Percentiles rank a stretch among this genome's conserved stretches.
Conservation (phyloP, 768 basidiomycete species). For the Boletus vinaceobasis region DNA sequence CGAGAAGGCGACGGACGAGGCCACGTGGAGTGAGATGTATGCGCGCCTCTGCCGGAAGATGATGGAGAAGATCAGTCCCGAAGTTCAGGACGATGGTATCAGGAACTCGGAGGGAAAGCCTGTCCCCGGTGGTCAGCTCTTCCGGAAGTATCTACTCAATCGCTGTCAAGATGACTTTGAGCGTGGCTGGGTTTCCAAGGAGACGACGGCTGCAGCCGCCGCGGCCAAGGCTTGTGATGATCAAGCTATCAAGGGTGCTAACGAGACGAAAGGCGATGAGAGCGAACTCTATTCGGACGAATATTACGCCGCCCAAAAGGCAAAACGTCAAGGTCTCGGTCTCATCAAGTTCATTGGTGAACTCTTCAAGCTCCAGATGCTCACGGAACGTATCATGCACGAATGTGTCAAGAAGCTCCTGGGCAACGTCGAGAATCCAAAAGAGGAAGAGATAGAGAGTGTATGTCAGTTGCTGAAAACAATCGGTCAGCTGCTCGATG, state of each 20-base stretch:
- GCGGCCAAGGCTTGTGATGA: constrained; percentile 84
- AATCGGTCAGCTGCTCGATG: constrained; percentile 82
- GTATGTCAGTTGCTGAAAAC: constrained; percentile 91
- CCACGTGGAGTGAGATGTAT: constrained; percentile 96
- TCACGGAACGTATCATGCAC: constrained; percentile 97
- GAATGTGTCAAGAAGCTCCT: constrained; percentile 96
- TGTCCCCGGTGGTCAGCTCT: constrained; percentile 90
- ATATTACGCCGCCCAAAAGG: constrained; percentile 95
- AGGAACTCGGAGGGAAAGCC: constrained; percentile 78
- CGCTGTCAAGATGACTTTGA: constrained; percentile 98
- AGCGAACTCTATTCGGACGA: constrained; percentile 88
- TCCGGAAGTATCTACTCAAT: constrained; percentile 95
- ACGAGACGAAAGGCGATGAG: constrained; percentile 55
- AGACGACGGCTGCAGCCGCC: constrained; percentile 82
- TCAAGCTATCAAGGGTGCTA: constrained; percentile 68
- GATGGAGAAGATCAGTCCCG: constrained; percentile 88
- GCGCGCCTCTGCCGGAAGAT: constrained; percentile 92
- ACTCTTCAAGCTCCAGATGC: constrained; percentile 97
- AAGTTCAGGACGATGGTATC: constrained; percentile 87
- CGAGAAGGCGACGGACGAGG: constrained; percentile 96
- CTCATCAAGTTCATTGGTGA: constrained; percentile 98
- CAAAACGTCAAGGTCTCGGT: constrained; percentile 94
- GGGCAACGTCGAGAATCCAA: constrained; percentile 89
- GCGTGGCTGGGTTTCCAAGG: constrained; percentile 89
- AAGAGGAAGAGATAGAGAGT: constrained; percentile 97